Evolutionary conservation across 164 flowering plant species (phyloP).

Genomic region (Platanus orientalis): DNA sequence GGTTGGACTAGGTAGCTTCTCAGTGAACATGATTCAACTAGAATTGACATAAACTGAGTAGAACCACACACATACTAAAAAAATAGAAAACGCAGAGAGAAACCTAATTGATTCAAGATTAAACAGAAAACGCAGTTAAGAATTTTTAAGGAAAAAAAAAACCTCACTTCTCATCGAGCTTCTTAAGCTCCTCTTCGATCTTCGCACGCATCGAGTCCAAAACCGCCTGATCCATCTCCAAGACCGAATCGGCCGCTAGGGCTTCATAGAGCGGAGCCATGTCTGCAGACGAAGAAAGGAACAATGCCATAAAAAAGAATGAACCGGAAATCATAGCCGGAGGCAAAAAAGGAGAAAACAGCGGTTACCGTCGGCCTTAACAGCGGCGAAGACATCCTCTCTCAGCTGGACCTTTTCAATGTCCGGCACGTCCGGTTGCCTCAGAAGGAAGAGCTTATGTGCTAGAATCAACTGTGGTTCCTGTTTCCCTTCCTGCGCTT

Average conservation of each 20-base stretch:
- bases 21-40: too few relatives aligned
- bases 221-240: conserved; percentile 61
- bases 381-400: conserved; percentile 60
- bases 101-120: too few relatives aligned
- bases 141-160: background rate
- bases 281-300: conserved; percentile 30
- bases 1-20: too few relatives aligned
- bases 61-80: too few relatives aligned
- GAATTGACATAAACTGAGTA: too few relatives aligned
- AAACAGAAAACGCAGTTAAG: too few relatives aligned
- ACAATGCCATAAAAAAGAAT: background rate
- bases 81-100: too few relatives aligned
- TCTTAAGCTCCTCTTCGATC: conserved; percentile 81
- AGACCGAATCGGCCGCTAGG: conserved; percentile 47
- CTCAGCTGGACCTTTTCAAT: conserved; percentile 80
- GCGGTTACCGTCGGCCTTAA: conserved; percentile 57
- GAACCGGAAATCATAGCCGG: background rate
- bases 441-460: conserved; percentile 70
- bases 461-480: conserved; percentile 67
- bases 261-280: conserved; percentile 80
- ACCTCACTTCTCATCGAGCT: conserved; percentile 87
- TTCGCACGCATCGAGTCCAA: conserved; percentile 70
- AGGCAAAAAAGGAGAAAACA: background rate
- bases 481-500: conserved; percentile 63
- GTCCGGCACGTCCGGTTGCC: conserved; percentile 74